Base-by-base conservation (phyloP, 1,284 basidiomycete species). In the Ganoderma sinense region DNA sequence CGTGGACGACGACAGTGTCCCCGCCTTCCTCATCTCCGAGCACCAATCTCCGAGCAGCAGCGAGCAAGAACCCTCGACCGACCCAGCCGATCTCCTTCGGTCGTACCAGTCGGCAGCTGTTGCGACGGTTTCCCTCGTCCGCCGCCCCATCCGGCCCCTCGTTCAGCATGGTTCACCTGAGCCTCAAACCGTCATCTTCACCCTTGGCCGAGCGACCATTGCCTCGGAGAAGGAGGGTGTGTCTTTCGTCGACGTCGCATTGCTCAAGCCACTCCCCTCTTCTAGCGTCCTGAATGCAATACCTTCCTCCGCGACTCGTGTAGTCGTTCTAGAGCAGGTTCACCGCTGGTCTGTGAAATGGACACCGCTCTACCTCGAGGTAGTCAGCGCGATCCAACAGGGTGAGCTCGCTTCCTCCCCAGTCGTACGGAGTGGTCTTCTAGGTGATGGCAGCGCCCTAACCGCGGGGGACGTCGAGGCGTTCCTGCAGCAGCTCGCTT, bases 291-390 rank as follows among this genome's bases (percentile, higher is more conserved):
- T 93, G 66, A 81, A 81, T 41, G 84, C 85, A 45, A 88, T 98
- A 56, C 91, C 94, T 13, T 70, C 84, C 1, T 90, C 90, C 5
- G 88, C 87, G 45, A 87, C 88, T 59, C 90, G 89, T 59, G 88
- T 99, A 66, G 85, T 98, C 62, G 94, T 98, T 4, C 88, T 98
- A 26, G 97, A 97, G 81, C 94, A 93, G 81, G 86, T 93, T 31
- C 84, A 87, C 74, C 85, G 84, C 71, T 94, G 93, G 86, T 87
- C 89, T 23, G 93, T 92, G 64, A 96, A 96, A 82, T 97, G 95
- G 90, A 93, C 95, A 1, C 92, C 96, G 0, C 84, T 97, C 20
- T 97, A 94, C 79, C 87, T 98, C 61, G 96, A 97, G 55, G 84
- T 97, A 31, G 87, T 94, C 69, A 88, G 86, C 66, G 90, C 92